phyloP scores from a whole-genome alignment of 2,329 filamentous ascomycete genomes.

The Aureobasidium namibiae region DNA sequence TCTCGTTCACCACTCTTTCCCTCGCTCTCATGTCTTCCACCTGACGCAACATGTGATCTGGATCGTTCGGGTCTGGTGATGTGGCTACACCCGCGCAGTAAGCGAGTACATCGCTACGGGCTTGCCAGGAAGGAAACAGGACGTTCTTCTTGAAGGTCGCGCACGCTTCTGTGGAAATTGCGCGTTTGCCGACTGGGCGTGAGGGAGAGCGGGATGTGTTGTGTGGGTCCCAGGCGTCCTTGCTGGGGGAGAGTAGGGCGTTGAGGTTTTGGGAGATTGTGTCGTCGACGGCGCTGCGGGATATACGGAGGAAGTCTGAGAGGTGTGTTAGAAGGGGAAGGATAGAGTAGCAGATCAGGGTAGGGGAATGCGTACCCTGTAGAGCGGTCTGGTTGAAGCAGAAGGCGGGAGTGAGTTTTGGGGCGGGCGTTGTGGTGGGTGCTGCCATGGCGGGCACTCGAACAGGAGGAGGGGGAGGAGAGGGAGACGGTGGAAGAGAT shows the following conservation, averaged over 20 bases:
- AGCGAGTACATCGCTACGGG: constrained; percentile 70
- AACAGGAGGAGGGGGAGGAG: constrained; percentile 8
- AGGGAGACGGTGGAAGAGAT: no score
- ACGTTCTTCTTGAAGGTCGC: constrained; percentile 64
- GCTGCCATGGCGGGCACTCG: constrained; percentile 13
- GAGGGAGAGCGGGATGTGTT: constrained; percentile 61
- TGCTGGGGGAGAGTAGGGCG: constrained; percentile 69
- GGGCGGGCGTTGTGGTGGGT: constrained; percentile 18
- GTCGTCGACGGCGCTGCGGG: constrained; percentile 79
- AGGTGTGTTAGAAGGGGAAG: constrained; percentile 20
- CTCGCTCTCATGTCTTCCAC: constrained; percentile 61
- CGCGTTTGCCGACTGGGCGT: constrained; percentile 38
- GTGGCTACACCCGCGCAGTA: constrained; percentile 88
- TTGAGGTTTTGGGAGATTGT: constrained; percentile 91
- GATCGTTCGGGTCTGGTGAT: constrained; percentile 78
- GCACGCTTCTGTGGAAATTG: constrained; percentile 58
- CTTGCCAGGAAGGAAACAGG: constrained; percentile 83
- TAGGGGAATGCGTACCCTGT: constrained; percentile 30
- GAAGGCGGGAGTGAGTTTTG: constrained; percentile 39
- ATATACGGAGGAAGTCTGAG: constrained; percentile 82
- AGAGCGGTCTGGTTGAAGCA: constrained; percentile 45
- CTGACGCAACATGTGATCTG: constrained; percentile 61
- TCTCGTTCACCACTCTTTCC: constrained; percentile 72
- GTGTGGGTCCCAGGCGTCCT: constrained; percentile 65
- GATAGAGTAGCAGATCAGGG: background rate